Base-by-base conservation (phyloP, 2,329 filamentous ascomycete species). In the Epichloe amarillans region DNA sequence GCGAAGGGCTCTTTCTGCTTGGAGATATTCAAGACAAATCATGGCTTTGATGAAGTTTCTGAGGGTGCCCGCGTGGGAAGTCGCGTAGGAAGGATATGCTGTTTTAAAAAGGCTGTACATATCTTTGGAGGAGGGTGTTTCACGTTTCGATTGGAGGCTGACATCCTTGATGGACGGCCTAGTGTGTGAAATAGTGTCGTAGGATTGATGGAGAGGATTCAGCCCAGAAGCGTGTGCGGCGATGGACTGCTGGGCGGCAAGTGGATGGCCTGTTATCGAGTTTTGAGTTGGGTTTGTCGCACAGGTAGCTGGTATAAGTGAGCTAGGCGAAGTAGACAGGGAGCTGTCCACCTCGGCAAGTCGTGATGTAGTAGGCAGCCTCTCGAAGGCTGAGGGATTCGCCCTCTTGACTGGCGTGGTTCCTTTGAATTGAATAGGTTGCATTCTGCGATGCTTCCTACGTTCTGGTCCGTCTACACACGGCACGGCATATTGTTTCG, bases 21-120 rank as follows among this genome's bases (percentile, higher is more conserved):
- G 61, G 1, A 74, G 61, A 48, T 64, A 66, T 17, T 69, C 61
- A 7, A 78, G 57, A 54, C 65, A 72, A 0, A 72, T 58, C 47
- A 74, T 70, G 0, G 71, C 72, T 21, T 63, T 64, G 23, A 76
- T 57, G 49, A 79, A 79, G 10, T 67, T 59, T 55, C 55, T 57
- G 4, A 67, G 57, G 26, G 57, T 69, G 1, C 70, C 73, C 1
- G 51, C 51, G 48, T 71, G 72, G 6, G 61, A 58, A 7, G 67
- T 66, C 3, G 50, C 51, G 54, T 72, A 79, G 19, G 64, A 62
- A 4, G 73, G 71, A 54, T 80, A 80, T 0, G 62, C 61, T 0
- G 53, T 42, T 3, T 53, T 61, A 54, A 74, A 80, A 2, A 61
- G 56, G 3, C 65, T 61, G 50, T 66, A 73, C 0, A 33, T 40